A percentile compares a stretch with the other conserved stretches of the same genome.
Conservation (phyloP, 306 rosid genomes). For the Quercus rubra region DNA sequence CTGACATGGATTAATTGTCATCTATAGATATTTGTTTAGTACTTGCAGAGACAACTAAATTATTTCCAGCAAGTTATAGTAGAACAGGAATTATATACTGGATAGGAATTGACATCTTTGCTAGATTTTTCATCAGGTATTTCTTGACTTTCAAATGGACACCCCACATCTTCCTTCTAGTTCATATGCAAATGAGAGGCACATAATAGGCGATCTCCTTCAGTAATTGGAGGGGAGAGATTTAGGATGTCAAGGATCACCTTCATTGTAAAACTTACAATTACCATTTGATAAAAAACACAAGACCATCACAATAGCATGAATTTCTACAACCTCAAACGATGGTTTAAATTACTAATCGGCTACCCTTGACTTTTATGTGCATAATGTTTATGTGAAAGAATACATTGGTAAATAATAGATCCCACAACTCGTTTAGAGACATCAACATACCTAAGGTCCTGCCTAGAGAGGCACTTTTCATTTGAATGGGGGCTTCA, state of each 20-base stretch:
- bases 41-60: background rate
- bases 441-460: background rate
- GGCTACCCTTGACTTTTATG: background rate
- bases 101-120: background rate
- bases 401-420: background rate
- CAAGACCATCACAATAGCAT: background rate
- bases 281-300: background rate
- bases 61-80: background rate
- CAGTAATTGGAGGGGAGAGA: background rate
- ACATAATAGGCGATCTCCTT: background rate
- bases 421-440: background rate
- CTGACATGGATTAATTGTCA: background rate
- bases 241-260: background rate
- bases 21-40: background rate
- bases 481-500: too few relatives aligned
- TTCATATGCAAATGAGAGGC: constrained; percentile 4
- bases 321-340: background rate
- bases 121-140: background rate
- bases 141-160: background rate
- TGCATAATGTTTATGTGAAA: background rate
- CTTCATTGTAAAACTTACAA: background rate
- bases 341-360: background rate
- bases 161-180: background rate
- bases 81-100: background rate
- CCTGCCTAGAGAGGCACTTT: too few relatives aligned